Conservation (phyloP, 2,329 filamentous ascomycete species). For the Penicillium digitatum region DNA sequence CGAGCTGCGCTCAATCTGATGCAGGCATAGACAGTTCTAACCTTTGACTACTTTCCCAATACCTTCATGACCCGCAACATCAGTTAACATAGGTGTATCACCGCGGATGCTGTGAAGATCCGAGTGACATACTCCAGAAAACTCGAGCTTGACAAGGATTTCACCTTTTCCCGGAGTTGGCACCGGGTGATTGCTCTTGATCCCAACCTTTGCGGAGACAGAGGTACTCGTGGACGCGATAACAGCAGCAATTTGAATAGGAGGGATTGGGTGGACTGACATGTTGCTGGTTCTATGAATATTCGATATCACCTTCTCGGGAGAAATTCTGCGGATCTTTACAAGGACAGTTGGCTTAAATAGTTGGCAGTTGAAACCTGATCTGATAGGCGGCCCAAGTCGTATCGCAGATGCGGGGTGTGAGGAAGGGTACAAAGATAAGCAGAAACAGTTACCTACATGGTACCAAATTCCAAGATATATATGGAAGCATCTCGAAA, state of each 20-base stretch:
- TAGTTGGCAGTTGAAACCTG: neutral
- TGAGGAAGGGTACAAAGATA: neutral
- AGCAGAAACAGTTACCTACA: neutral
- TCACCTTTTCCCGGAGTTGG: conserved; percentile 40
- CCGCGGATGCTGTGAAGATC: conserved; percentile 47
- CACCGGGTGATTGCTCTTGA: conserved; percentile 29
- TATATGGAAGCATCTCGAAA: neutral
- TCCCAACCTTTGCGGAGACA: conserved; percentile 21
- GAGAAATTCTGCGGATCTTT: neutral
- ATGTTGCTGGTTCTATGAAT: conserved; percentile 4
- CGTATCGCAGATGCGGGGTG: conserved; percentile 3
- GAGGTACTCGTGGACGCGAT: conserved; percentile 24
- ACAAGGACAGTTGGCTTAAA: neutral
- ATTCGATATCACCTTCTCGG: neutral
- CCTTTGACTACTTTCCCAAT: conserved; percentile 42
- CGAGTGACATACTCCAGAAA: conserved; percentile 48
- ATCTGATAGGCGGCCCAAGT: neutral
- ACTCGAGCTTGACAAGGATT: conserved; percentile 48
- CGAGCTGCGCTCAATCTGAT: neutral
- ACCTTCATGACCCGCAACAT: conserved; percentile 48
- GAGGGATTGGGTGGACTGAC: conserved; percentile 23
- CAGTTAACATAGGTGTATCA: conserved; percentile 42
- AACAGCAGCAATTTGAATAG: conserved; percentile 32
- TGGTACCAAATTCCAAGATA: neutral
- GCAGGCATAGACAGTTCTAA: conserved; percentile 2